phyloP scores from a whole-genome alignment of 176 grass and related monocot species.

The Bothriochloa decipiens region DNA sequence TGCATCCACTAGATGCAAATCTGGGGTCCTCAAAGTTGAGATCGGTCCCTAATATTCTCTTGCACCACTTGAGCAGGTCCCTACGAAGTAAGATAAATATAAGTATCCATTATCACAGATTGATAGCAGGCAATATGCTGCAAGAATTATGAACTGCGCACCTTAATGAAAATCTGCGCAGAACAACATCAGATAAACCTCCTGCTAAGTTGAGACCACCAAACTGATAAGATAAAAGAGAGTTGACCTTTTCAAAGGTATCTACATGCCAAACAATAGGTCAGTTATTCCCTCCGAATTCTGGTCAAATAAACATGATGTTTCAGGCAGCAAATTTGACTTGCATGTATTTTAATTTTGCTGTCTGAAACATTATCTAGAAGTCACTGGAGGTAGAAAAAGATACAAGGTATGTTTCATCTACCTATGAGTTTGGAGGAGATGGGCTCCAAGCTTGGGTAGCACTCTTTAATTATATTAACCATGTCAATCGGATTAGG shows the following conservation, averaged over 20 bases:
- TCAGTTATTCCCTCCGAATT: conserved; percentile 3
- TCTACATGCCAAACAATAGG: conserved; percentile 51
- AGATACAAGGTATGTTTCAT: conserved; percentile 31
- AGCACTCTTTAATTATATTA: conserved; percentile 77
- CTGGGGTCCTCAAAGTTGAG: conserved; percentile 52
- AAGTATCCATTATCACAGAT: conserved; percentile 22
- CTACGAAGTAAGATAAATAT: conserved; percentile 50
- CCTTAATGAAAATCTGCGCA: conserved; percentile 88
- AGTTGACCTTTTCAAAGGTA: conserved; percentile 73
- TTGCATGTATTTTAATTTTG: not conserved
- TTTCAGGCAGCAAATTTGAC: not conserved
- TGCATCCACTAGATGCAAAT: conserved; percentile 51
- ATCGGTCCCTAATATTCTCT: conserved; percentile 68
- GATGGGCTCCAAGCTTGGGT: conserved; percentile 69
- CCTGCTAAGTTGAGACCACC: conserved; percentile 53
- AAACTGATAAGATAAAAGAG: conserved; percentile 61
- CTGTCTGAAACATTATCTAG: not conserved
- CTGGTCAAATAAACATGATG: not conserved
- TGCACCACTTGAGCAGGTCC: conserved; percentile 97
- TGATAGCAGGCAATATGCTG: conserved; percentile 21
- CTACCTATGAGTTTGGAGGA: conserved; percentile 72
- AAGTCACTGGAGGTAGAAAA: conserved; percentile 3
- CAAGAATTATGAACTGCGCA: conserved; percentile 34
- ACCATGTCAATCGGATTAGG: conserved; percentile 69
- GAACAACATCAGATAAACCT: conserved; percentile 51